phyloP scores from a whole-genome alignment of 106 monocot genomes.

The Platanthera guangdongensis region DNA sequence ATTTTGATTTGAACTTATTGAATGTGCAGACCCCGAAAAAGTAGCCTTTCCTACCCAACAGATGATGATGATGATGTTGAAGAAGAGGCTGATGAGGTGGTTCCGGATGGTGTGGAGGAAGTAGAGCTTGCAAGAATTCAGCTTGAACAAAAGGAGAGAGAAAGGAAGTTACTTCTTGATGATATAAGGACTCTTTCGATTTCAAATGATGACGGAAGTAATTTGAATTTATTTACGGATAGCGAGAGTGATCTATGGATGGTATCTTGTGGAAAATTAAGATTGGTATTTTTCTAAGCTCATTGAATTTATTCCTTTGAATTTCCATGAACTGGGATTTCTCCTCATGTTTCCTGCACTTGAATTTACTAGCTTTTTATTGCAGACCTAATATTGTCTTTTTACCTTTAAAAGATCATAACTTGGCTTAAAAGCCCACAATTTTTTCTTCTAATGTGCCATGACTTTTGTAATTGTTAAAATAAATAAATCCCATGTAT shows the following conservation, averaged over 20 bases:
- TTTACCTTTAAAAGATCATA: neutral
- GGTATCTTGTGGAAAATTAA: conserved; percentile 51
- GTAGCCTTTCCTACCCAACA: conserved; percentile 55
- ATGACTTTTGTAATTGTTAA: neutral
- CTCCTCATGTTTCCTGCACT: neutral
- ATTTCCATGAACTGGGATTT: neutral
- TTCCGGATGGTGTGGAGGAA: conserved; percentile 96
- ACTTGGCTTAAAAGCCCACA: neutral
- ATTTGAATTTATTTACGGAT: conserved; percentile 16
- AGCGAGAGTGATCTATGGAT: conserved; percentile 51
- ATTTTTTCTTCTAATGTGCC: neutral
- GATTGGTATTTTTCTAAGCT: conserved; percentile 41
- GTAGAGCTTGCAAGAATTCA: conserved; percentile 90
- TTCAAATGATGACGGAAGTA: conserved; percentile 24
- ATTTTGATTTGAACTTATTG: neutral
- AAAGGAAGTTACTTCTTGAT: conserved; percentile 73
- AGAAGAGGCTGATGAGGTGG: conserved; percentile 88
- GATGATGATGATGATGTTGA: conserved; percentile 78
- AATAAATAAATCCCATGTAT: too few relatives aligned
- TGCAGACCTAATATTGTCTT: neutral
- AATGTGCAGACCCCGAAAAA: conserved; percentile 66
- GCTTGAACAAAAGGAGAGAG: conserved; percentile 79
- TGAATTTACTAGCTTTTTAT: neutral
- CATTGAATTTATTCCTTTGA: neutral
- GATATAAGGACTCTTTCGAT: conserved; percentile 62